Evolutionary conservation across 345 rosid genomes (phyloP).

Genomic region (Sisymbrium altissimum): DNA sequence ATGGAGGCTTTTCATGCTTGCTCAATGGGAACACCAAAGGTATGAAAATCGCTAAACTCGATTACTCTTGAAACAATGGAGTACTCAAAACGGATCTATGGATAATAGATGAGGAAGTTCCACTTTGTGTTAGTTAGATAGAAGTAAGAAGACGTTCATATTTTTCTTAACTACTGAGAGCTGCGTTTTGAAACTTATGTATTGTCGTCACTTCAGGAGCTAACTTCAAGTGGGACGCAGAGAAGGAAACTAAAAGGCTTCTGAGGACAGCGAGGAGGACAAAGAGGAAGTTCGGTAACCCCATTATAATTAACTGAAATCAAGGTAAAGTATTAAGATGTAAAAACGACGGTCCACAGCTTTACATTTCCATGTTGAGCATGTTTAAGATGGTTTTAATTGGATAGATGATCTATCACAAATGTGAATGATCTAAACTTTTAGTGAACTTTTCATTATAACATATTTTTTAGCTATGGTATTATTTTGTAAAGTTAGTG

Average conservation of each 20-base stretch:
- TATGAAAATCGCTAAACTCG: conserved; percentile 16
- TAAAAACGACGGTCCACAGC: neutral
- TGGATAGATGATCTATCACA: neutral
- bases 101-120: neutral
- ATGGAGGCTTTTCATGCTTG: conserved; percentile 72
- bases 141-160: neutral
- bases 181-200: neutral
- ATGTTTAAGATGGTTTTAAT: neutral
- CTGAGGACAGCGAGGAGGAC: conserved; percentile 76
- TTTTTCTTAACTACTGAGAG: neutral
- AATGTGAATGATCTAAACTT: neutral
- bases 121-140: neutral
- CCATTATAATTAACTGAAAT: conserved; percentile 62
- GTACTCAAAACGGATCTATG: neutral
- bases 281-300: conserved; percentile 54
- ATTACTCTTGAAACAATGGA: conserved; percentile 1
- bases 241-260: conserved; percentile 59
- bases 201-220: conserved; percentile 18
- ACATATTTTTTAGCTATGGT: neutral
- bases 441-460: neutral
- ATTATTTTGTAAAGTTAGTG: neutral
- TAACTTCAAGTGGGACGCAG: conserved; percentile 44
- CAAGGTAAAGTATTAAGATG: conserved; percentile 37
- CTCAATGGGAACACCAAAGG: conserved; percentile 56
- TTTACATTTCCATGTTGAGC: neutral